Conservation (phyloP, 148 eudicot species). For the Vaccinium vitisidaea region DNA sequence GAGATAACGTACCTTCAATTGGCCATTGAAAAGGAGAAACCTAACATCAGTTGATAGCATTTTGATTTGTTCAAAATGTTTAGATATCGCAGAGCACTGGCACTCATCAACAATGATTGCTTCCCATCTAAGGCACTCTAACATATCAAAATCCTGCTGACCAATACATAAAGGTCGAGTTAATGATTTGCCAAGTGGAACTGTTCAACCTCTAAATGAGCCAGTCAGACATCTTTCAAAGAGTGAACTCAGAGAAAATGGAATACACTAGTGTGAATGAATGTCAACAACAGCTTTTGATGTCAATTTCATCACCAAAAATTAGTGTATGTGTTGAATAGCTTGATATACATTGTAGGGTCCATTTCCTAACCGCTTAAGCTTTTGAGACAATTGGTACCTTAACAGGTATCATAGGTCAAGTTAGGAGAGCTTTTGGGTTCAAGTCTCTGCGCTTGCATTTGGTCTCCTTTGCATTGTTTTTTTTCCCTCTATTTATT, state of each 20-base stretch:
- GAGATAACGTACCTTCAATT: slow-evolving; percentile 28
- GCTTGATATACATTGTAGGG: not conserved
- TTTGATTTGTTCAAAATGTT: slow-evolving; percentile 41
- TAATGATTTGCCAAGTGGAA: not conserved
- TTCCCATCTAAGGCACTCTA: slow-evolving; percentile 60
- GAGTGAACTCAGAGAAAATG: not conserved
- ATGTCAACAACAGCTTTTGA: not conserved
- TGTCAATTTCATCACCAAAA: not conserved
- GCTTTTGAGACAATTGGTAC: not conserved
- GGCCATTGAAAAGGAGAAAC: slow-evolving; percentile 53
- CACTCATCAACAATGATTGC: slow-evolving; percentile 61
- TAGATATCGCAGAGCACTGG: slow-evolving; percentile 36
- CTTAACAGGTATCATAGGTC: not conserved
- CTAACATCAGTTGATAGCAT: slow-evolving; percentile 39
- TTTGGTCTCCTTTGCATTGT: not conserved
- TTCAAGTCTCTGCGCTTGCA: not conserved
- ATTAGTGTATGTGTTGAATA: not conserved
- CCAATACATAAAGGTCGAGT: not conserved
- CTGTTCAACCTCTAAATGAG: not conserved
- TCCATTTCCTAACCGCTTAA: not conserved
- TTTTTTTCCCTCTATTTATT: not conserved
- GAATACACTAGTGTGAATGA: not conserved
- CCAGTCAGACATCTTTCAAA: not conserved
- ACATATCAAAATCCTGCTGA: slow-evolving; percentile 53
- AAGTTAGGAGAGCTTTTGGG: not conserved